A percentile compares a stretch with the other conserved stretches of the same genome.
These are phyloP conservation scores for Inga leiocalycina DNA, from an alignment of 306 rosid species.

Conservation along the genomic window DNA sequence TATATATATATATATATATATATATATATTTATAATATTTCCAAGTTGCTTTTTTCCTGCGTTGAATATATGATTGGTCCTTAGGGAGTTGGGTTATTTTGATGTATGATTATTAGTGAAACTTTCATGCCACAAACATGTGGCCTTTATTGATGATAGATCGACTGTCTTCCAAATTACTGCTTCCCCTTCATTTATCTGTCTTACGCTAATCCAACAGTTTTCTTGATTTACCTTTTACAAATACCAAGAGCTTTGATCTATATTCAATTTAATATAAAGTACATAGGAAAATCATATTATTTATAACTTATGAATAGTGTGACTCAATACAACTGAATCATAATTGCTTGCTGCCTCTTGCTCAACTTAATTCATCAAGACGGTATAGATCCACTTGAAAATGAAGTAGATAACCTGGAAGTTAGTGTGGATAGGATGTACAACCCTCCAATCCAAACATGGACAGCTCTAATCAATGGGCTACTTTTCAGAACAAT, in stretches of 20 bases:
- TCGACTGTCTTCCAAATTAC: neutral
- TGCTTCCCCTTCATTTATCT: neutral
- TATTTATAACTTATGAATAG: neutral
- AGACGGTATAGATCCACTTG: no score
- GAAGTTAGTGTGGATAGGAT: no score
- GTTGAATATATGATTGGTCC: neutral
- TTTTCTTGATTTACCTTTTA: neutral
- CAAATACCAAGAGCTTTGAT: neutral
- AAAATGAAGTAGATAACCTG: no score
- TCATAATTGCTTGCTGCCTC: no score
- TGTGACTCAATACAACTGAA: neutral
- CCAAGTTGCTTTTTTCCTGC: no score
- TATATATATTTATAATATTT: no score
- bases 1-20: no score
- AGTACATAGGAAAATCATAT: neutral
- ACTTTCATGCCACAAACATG: constrained; percentile 11
- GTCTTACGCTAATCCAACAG: neutral
- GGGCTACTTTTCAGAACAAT: no score
- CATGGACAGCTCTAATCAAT: no score
- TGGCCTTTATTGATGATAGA: neutral
- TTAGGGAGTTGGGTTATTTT: neutral
- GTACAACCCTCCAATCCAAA: no score
- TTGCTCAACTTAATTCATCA: no score
- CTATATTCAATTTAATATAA: neutral
- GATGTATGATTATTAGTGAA: neutral